Evolutionary conservation across 371 early-diverging fungal genomes (phyloP).

Genomic region (Mucor velutinosus): DNA sequence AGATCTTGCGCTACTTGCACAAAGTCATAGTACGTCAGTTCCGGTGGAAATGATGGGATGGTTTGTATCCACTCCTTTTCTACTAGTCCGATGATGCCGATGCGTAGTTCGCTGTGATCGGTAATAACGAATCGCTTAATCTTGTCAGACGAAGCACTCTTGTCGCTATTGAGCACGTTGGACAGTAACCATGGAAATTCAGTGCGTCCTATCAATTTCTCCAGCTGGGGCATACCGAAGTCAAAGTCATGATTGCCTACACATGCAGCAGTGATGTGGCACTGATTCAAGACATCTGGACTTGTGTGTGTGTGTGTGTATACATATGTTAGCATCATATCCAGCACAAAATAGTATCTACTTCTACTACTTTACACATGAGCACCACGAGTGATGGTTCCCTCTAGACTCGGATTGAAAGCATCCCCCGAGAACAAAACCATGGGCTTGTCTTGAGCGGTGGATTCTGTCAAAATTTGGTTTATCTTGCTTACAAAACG

Average conservation of each 20-base stretch:
- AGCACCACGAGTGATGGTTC: slow-evolving; percentile 59
- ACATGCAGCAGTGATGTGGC: slow-evolving; percentile 56
- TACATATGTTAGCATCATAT: no score
- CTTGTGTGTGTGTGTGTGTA: slow-evolving; percentile 6
- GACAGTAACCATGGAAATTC: slow-evolving; percentile 71
- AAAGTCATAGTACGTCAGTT: slow-evolving; percentile 56
- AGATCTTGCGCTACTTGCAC: slow-evolving; percentile 45
- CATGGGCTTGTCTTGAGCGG: slow-evolving; percentile 25
- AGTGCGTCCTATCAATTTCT: slow-evolving; percentile 36
- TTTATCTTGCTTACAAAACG: slow-evolving; percentile 44
- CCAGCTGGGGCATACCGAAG: slow-evolving; percentile 60
- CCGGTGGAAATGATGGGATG: slow-evolving; percentile 61
- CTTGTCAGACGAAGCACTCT: slow-evolving; percentile 30
- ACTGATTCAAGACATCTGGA: slow-evolving; percentile 51
- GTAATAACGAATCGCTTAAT: slow-evolving; percentile 36
- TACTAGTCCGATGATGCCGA: slow-evolving; percentile 65
- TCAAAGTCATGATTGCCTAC: slow-evolving; percentile 76
- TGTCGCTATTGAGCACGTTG: slow-evolving; percentile 52
- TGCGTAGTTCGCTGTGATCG: slow-evolving; percentile 37
- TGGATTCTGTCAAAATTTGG: slow-evolving; percentile 12
- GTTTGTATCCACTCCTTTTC: slow-evolving; percentile 72
- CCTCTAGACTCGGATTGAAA: slow-evolving; percentile 65
- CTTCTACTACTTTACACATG: slow-evolving; percentile 51
- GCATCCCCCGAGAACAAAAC: slow-evolving; percentile 66
- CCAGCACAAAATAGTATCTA: no score